These are phyloP conservation scores for Pseudomonodictys pantanalensis DNA, from an alignment of 495 filamentous ascomycete genomes.

Conservation along the genomic window DNA sequence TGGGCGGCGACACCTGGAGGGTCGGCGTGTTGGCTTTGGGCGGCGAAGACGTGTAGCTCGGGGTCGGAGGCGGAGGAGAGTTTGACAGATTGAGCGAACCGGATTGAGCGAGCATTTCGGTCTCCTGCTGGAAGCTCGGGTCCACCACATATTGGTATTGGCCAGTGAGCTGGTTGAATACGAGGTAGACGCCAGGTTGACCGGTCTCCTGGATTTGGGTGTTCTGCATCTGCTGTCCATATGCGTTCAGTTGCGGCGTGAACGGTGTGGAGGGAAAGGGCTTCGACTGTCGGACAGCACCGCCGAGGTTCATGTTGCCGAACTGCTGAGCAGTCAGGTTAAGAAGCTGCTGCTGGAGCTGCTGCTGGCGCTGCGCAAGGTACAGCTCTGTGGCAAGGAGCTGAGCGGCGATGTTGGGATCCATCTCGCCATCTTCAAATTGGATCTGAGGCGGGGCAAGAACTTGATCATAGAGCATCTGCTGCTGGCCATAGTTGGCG, in stretches of 20 bases:
- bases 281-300: slow-evolving; percentile 41
- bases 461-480: slow-evolving; percentile 76
- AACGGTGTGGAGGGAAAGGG: slow-evolving; percentile 42
- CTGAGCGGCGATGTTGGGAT: slow-evolving; percentile 78
- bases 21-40: slow-evolving; percentile 45
- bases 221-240: slow-evolving; percentile 69
- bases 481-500: slow-evolving; percentile 45
- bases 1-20: slow-evolving; percentile 76
- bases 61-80: slow-evolving; percentile 40
- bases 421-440: slow-evolving; percentile 64
- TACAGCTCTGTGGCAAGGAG: slow-evolving; percentile 81
- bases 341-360: slow-evolving; percentile 62
- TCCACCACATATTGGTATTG: slow-evolving; percentile 74
- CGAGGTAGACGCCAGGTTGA: slow-evolving; percentile 71
- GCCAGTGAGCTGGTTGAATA: slow-evolving; percentile 78
- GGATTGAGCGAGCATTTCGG: slow-evolving; percentile 43
- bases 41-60: slow-evolving; percentile 32
- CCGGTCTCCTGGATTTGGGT: slow-evolving; percentile 69
- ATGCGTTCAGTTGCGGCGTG: slow-evolving; percentile 53
- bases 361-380: slow-evolving; percentile 83
- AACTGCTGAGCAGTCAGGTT: slow-evolving; percentile 65
- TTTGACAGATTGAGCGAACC: slow-evolving; percentile 35
- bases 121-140: slow-evolving; percentile 42
- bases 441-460: slow-evolving; percentile 79
- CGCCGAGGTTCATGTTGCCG: slow-evolving; percentile 62